phyloP scores from a whole-genome alignment of 371 early-diverging fungal genomes.

The Coemansia sp. region DNA sequence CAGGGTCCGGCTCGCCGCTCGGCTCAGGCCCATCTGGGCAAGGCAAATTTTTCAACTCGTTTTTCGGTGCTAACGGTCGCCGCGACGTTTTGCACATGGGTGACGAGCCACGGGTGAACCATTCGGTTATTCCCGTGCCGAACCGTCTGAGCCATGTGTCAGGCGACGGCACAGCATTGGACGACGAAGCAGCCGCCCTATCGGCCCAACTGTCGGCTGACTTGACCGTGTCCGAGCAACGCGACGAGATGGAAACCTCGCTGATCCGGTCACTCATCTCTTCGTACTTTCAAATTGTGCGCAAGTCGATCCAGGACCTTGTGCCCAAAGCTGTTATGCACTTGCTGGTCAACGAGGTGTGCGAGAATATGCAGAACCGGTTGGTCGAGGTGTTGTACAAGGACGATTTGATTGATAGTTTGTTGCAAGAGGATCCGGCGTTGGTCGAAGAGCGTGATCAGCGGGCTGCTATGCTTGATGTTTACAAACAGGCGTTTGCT shows the following conservation, averaged over 20 bases:
- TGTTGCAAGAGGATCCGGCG: slow-evolving; percentile 77
- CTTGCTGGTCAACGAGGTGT: slow-evolving; percentile 73
- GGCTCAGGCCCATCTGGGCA: slow-evolving; percentile 33
- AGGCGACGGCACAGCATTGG: slow-evolving; percentile 51
- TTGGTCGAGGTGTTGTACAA: slow-evolving; percentile 83
- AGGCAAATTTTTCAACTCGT: slow-evolving; percentile 73
- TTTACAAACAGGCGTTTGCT: slow-evolving; percentile 76
- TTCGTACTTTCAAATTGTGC: slow-evolving; percentile 84
- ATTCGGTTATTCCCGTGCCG: slow-evolving; percentile 46
- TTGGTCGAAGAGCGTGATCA: slow-evolving; percentile 73
- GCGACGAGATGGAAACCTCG: slow-evolving; percentile 79
- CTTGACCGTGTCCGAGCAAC: slow-evolving; percentile 58
- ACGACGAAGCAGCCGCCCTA: slow-evolving; percentile 38
- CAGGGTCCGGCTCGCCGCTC: slow-evolving; percentile 42
- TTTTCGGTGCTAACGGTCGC: slow-evolving; percentile 66
- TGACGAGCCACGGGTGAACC: slow-evolving; percentile 46
- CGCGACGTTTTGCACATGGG: slow-evolving; percentile 54
- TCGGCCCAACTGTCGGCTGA: slow-evolving; percentile 48
- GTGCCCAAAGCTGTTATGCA: slow-evolving; percentile 95
- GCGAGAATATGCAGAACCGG: slow-evolving; percentile 76
- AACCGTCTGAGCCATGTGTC: slow-evolving; percentile 43
- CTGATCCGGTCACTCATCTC: slow-evolving; percentile 77
- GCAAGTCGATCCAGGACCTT: slow-evolving; percentile 82
- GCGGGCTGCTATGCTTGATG: slow-evolving; percentile 74
- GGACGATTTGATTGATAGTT: slow-evolving; percentile 67